Conservation (phyloP, 2,329 filamentous ascomycete species). For the Triangularia verruculosa region DNA sequence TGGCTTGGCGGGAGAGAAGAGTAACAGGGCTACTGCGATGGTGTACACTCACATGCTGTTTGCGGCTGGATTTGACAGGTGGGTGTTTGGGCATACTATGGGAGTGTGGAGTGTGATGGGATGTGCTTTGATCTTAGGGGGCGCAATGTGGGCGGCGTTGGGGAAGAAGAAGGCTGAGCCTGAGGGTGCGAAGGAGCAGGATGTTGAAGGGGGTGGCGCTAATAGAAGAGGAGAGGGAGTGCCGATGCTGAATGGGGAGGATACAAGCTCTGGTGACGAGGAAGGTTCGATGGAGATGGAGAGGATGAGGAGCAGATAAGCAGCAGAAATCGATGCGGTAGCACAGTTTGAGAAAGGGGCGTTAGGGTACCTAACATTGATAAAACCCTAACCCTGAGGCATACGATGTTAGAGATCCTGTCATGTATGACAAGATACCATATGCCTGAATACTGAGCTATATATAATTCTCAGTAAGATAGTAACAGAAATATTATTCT, state of each 20-base stretch:
- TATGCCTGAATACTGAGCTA: too few relatives aligned
- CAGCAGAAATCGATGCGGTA: not conserved
- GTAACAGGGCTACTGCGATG: conserved; percentile 56
- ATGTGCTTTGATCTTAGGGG: conserved; percentile 51
- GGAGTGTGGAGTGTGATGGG: conserved; percentile 47
- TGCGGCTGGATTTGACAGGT: conserved; percentile 50
- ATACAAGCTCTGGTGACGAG: conserved; percentile 25
- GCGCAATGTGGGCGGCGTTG: conserved; percentile 50
- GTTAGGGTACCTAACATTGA: not conserved
- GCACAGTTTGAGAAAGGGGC: not conserved
- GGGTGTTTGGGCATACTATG: conserved; percentile 52
- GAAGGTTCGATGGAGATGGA: conserved; percentile 20
- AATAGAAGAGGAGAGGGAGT: conserved; percentile 33
- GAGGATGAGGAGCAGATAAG: conserved; percentile 8
- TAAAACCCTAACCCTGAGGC: not conserved
- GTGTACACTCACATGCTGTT: conserved; percentile 58
- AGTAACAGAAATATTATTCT: not conserved
- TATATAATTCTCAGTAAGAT: too few relatives aligned
- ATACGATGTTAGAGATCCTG: not conserved
- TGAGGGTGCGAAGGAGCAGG: conserved; percentile 36
- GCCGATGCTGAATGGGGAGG: conserved; percentile 34
- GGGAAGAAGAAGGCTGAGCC: conserved; percentile 37
- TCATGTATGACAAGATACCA: not conserved
- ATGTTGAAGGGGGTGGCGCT: conserved; percentile 25
- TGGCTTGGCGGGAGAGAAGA: conserved; percentile 69